phyloP scores from a whole-genome alignment of 2,329 filamentous ascomycete genomes.

The Rhexocercosporidium sp. region DNA sequence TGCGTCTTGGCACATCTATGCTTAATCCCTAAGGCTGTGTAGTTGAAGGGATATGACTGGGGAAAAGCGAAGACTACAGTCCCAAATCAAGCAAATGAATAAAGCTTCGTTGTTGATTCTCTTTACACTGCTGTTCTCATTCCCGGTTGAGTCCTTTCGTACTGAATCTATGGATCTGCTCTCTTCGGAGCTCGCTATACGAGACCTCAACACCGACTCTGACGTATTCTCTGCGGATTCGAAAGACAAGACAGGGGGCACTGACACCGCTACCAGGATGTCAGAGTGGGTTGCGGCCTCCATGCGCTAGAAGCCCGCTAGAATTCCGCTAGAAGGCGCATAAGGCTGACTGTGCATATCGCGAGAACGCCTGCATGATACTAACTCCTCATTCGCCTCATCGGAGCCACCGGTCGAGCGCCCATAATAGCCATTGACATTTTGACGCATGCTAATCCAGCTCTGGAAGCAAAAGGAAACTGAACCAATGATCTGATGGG shows the following conservation, averaged over 20 bases:
- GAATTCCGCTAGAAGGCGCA: constrained; percentile 11
- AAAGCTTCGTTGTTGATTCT: background rate
- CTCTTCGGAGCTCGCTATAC: background rate
- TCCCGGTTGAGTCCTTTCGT: background rate
- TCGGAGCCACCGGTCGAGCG: background rate
- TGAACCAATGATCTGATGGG: background rate
- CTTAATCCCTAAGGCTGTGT: constrained; percentile 4
- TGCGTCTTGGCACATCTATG: constrained; percentile 9
- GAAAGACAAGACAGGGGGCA: background rate
- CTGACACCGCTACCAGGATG: background rate
- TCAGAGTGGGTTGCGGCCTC: background rate
- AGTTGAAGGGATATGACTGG: background rate
- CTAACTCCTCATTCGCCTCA: constrained; percentile 1
- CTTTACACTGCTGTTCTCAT: background rate
- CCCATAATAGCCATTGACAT: background rate
- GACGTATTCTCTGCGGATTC: constrained; percentile 2
- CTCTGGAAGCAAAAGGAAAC: background rate
- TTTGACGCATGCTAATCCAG: background rate
- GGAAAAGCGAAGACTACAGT: background rate
- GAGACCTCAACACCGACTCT: background rate
- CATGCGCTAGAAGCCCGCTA: constrained; percentile 3
- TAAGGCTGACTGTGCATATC: constrained; percentile 6
- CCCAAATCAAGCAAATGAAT: background rate
- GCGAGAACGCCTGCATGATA: background rate
- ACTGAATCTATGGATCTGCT: background rate